Evolutionary conservation across 306 rosid species (phyloP).

Genomic region (Trichosanthes truncata): DNA sequence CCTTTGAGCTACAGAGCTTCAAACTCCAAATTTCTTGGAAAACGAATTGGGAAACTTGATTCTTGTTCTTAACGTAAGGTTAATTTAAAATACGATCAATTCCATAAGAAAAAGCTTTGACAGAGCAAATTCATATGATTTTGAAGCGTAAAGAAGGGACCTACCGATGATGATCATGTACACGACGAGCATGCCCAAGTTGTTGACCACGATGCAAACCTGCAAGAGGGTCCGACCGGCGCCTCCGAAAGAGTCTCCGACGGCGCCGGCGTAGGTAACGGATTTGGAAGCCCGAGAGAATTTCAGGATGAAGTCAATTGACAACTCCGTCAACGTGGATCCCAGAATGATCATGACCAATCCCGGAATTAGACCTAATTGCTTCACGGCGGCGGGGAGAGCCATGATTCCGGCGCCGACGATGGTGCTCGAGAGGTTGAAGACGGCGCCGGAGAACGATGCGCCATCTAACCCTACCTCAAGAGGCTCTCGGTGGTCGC

Average conservation of each 20-base stretch:
- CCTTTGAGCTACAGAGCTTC: neutral
- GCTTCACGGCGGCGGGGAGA: slow-evolving; percentile 51
- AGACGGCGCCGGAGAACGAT: slow-evolving; percentile 50
- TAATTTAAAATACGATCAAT: neutral
- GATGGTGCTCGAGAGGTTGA: slow-evolving; percentile 58
- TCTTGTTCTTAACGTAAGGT: neutral
- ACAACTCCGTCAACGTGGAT: slow-evolving; percentile 40
- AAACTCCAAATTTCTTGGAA: neutral
- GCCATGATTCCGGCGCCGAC: slow-evolving; percentile 82
- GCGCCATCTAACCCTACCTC: slow-evolving; percentile 34
- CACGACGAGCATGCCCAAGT: slow-evolving; percentile 63
- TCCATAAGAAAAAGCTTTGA: neutral
- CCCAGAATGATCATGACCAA: slow-evolving; percentile 33
- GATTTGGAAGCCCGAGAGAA: slow-evolving; percentile 56
- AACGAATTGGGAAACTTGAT: neutral
- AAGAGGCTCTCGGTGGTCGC: slow-evolving; percentile 14
- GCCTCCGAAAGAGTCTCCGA: slow-evolving; percentile 40
- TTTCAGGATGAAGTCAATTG: slow-evolving; percentile 39
- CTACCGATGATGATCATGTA: slow-evolving; percentile 73
- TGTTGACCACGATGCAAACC: slow-evolving; percentile 45
- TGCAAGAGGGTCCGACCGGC: slow-evolving; percentile 39
- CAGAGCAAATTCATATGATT: neutral
- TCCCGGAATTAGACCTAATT: slow-evolving; percentile 46
- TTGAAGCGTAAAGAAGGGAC: neutral
- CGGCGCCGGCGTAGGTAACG: slow-evolving; percentile 40